Evolutionary conservation across 306 rosid species (phyloP), one percentile per base, ranked within the genome.

Genomic region (Abrus precatorius): DNA sequence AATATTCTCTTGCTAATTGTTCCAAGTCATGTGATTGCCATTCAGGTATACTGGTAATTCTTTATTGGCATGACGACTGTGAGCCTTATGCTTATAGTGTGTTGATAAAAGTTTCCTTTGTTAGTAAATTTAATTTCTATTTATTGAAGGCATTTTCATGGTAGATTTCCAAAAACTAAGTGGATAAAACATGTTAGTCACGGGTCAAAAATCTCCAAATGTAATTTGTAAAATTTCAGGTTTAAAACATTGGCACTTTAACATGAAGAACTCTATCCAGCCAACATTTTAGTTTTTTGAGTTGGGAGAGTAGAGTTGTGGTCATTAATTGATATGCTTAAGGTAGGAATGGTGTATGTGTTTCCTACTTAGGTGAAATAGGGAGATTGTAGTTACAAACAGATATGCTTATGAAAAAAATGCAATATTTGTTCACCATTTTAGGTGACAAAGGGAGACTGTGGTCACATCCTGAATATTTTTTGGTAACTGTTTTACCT

Each of bases 1-100:
- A 70, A 77, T 69, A 74, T 78, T 49, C 88, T 66, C 85, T 85
- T 80, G 88, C 89, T 61, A 89, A 93, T 84, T 95, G 99, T 88
- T 89, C 99, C 45, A 69, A 91, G 11, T 93, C 96, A 81, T 95
- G 99, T 83, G 89, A 86, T 68, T 95, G 99, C 80, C 90, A 70
- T 75, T 87, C 82, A 86, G 99, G 98, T 95, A 89, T 78, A 84
- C 74, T 72, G 55, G 79, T 62, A 28, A 78, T 66, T 56, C 61
- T 75, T 70, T 28, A 13, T 70, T 80, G 82, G 83, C 65, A 56
- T 32, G 65, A 63, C 78, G 36, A 83, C 14, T 54, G 14, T 80
- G 69, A 77, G 59, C 69, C 60, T 82, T 59, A 6, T 72, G 32
- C 44, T 47, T 56, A 59, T 54, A 20, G 20, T 20, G 20, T 20